phyloP scores from a whole-genome alignment of 805 yeast genomes.

The Candida stauntonica region DNA sequence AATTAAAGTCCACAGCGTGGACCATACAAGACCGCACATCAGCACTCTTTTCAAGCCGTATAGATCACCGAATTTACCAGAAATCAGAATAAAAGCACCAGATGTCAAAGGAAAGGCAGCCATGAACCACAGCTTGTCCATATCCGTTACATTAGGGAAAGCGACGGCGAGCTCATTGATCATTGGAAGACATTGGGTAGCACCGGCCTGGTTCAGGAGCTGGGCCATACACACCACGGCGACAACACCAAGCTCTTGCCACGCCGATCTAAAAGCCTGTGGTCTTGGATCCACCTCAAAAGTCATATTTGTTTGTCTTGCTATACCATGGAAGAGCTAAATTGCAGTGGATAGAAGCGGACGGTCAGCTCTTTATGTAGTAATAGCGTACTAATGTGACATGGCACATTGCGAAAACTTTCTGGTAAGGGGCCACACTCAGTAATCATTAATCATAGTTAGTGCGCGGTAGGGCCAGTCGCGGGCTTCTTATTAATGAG shows the following conservation, averaged over 20 bases:
- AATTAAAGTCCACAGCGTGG: conserved; percentile 52
- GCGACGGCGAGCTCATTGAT: conserved; percentile 32
- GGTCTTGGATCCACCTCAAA: conserved; percentile 16
- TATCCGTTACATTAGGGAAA: conserved; percentile 27
- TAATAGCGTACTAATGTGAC: too few relatives aligned
- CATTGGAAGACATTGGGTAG: conserved; percentile 35
- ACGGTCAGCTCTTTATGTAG: too few relatives aligned
- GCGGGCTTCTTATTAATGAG: too few relatives aligned
- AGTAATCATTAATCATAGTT: too few relatives aligned
- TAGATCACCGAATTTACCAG: conserved; percentile 71
- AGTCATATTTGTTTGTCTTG: background rate
- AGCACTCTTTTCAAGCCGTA: conserved; percentile 58
- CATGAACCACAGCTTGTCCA: conserved; percentile 55
- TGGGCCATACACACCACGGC: conserved; percentile 33
- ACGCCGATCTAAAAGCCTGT: conserved; percentile 6
- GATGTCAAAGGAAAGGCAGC: conserved; percentile 68
- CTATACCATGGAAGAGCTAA: too few relatives aligned
- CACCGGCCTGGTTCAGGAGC: conserved; percentile 37
- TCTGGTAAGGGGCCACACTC: too few relatives aligned
- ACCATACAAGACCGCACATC: conserved; percentile 52
- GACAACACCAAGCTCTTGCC: conserved; percentile 28
- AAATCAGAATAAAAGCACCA: conserved; percentile 65
- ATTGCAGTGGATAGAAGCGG: too few relatives aligned
- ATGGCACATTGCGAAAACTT: too few relatives aligned
- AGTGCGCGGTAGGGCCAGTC: too few relatives aligned